Base-by-base conservation (phyloP, 2,329 filamentous ascomycete genomes). In the Penicillium sp. region DNA sequence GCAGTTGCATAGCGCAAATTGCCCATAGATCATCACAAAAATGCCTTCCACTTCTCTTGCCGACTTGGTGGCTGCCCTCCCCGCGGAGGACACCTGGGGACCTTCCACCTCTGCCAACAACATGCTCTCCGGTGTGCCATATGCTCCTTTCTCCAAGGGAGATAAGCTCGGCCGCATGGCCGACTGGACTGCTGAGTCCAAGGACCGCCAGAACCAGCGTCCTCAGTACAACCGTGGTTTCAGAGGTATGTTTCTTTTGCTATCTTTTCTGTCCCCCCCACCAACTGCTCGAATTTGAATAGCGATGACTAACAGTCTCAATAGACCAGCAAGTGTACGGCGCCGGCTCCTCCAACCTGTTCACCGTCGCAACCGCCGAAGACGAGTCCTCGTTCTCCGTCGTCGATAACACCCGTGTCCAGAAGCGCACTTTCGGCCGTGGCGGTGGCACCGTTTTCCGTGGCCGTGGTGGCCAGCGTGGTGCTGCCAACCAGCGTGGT, bases 81-180 rank as follows among this genome's bases (percentile, higher is more conserved):
- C 88, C 59, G 80, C 87, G 52, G 86, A 87, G 70, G 87, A 90
- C 68, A 84, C 86, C 75, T 99, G 94, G 94, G 94, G 94, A 57
- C 93, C 93, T 50, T 76, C 89, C 58, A 84, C 88, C 64, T 88
- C 91, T 57, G 85, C 79, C 67, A 90, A 96, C 74, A 96, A 90
- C 61, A 96, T 90, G 59, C 84, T 97, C 68, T 87, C 96, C 73
- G 94, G 94, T 72, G 91, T 97, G 46, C 94, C 94, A 36, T 99
- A 97, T 76, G 94, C 94, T 67, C 94, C 94, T 58, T 99, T 94
- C 81, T 97, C 92, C 64, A 99, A 99, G 79, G 91, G 91, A 73
- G 94, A 99, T 81, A 97, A 97, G 83, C 82, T 99, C 57, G 94
- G 94, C 70, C 92, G 94, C 74, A 97, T 99, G 92, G 94, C 94